phyloP scores from a whole-genome alignment of 495 filamentous ascomycete species.

The Pseudoneurospora amorphoporcata region DNA sequence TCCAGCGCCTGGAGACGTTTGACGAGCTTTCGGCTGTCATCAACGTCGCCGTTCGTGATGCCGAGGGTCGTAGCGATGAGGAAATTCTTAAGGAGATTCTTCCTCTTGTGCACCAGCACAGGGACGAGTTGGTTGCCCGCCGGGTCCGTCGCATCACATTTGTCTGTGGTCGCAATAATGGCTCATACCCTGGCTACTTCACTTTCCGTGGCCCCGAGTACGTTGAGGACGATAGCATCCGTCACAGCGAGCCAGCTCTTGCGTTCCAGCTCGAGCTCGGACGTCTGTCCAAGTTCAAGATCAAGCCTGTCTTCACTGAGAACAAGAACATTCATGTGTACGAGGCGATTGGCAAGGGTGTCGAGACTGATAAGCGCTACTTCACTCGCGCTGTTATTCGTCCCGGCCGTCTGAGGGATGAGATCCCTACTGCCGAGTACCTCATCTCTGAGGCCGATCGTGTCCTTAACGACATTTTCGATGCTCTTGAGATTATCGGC shows the following conservation, averaged over 20 bases:
- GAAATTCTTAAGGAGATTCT: conserved; percentile 69
- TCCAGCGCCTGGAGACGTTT: conserved; percentile 33
- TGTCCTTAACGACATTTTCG: conserved; percentile 93
- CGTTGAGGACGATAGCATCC: conserved; percentile 85
- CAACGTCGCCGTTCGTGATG: conserved; percentile 86
- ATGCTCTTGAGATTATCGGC: conserved; percentile 94
- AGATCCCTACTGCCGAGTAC: conserved; percentile 95
- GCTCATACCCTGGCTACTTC: conserved; percentile 92
- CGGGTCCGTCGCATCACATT: conserved; percentile 86
- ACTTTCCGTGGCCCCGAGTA: conserved; percentile 92
- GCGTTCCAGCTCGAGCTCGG: conserved; percentile 97
- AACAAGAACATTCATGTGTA: conserved; percentile 99
- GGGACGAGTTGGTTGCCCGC: conserved; percentile 69
- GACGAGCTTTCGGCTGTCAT: conserved; percentile 81
- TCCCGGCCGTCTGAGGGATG: conserved; percentile 84
- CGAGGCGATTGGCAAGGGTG: conserved; percentile 86
- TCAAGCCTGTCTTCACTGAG: conserved; percentile 96
- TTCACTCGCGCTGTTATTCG: conserved; percentile 93
- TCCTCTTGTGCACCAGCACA: conserved; percentile 66
- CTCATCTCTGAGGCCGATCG: conserved; percentile 94
- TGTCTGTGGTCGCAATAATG: conserved; percentile 90
- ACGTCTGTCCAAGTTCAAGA: conserved; percentile 90
- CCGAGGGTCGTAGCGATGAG: conserved; percentile 74
- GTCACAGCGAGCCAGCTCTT: conserved; percentile 90
- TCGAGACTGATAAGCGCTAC: conserved; percentile 93